Conservation (phyloP, 2,329 filamentous ascomycete genomes). For the Balansia obtecta region DNA sequence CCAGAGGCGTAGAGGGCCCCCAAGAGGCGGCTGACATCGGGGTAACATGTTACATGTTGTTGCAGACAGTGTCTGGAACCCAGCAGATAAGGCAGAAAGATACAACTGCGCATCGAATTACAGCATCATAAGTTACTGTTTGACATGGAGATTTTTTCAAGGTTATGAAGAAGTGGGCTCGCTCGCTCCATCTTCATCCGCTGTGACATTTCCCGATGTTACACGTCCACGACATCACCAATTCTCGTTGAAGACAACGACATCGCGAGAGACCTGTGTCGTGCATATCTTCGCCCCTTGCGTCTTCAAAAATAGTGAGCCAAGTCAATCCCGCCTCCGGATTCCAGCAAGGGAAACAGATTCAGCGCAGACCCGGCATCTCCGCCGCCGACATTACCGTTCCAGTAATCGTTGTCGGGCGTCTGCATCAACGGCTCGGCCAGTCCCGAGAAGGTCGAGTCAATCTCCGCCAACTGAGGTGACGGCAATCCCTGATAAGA, state of each 20-base stretch:
- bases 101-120: not conserved
- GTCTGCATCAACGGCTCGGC: conserved; percentile 26
- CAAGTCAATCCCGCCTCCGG: conserved; percentile 39
- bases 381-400: conserved; percentile 21
- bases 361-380: conserved; percentile 35
- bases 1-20: too few species aligned
- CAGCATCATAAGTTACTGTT: not conserved
- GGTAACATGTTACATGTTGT: conserved; percentile 4
- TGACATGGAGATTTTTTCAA: too few species aligned
- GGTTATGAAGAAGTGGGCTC: too few species aligned
- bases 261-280: too few species aligned
- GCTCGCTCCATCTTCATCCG: too few species aligned
- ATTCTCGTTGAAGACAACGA: not conserved
- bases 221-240: not conserved
- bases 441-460: conserved; percentile 26
- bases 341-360: conserved; percentile 37
- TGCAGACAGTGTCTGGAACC: not conserved
- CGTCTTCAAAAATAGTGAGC: conserved; percentile 23
- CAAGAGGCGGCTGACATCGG: not conserved
- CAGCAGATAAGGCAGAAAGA: not conserved
- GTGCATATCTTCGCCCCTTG: not conserved
- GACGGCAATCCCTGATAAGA: conserved; percentile 16
- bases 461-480: conserved; percentile 22
- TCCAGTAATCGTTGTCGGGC: conserved; percentile 28
- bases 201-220: not conserved